These are phyloP conservation scores for Trichosanthes cucumerina DNA, from an alignment of 306 rosid genomes.

Conservation along the genomic window DNA sequence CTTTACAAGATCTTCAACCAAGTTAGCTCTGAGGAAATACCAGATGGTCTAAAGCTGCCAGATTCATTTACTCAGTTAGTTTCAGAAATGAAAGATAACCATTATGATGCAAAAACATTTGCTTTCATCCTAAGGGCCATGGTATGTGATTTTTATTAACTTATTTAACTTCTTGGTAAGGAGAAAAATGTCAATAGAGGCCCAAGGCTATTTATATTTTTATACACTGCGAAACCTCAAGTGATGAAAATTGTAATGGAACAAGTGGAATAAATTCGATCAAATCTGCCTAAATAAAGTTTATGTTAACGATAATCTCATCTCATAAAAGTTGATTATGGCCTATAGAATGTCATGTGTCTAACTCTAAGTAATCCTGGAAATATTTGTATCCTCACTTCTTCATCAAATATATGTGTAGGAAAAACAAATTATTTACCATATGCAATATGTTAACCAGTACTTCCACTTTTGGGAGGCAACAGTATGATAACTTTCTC, in stretches of 20 bases:
- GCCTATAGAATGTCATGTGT: not conserved
- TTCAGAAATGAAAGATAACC: slow-evolving; percentile 72
- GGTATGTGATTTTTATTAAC: slow-evolving; percentile 33
- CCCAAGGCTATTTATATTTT: not conserved
- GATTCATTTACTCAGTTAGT: slow-evolving; percentile 76
- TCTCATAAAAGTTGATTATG: slow-evolving; percentile 1
- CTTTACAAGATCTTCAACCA: slow-evolving; percentile 69
- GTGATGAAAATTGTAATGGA: not conserved
- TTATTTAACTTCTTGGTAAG: not conserved
- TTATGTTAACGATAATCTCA: not conserved
- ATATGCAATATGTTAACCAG: not conserved
- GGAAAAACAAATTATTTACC: not conserved
- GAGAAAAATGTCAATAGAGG: not conserved
- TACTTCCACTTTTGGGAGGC: not conserved
- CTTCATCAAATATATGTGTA: not conserved
- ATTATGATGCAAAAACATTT: slow-evolving; percentile 74
- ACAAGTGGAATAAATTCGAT: not conserved
- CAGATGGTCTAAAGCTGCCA: slow-evolving; percentile 60
- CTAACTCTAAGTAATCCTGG: not conserved
- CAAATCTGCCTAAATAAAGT: not conserved
- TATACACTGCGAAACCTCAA: not conserved
- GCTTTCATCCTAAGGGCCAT: slow-evolving; percentile 74
- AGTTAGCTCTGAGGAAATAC: slow-evolving; percentile 70
- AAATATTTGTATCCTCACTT: not conserved
- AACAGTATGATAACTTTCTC: not conserved